phyloP scores from a whole-genome alignment of 345 rosid species.

The Eucalyptus rudis region DNA sequence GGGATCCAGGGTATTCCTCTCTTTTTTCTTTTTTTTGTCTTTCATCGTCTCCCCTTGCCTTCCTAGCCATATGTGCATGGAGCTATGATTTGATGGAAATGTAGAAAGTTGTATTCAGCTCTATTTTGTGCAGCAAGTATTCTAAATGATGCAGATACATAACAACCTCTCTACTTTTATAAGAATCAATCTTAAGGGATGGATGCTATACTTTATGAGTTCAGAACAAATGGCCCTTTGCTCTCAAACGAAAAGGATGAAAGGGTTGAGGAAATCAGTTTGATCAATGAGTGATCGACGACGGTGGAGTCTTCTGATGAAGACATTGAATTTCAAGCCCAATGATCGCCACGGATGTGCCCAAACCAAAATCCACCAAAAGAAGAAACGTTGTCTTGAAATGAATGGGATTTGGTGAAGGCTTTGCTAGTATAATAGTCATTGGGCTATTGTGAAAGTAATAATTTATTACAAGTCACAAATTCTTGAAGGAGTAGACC shows the following conservation, averaged over 20 bases:
- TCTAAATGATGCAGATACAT: background rate
- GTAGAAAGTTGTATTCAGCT: background rate
- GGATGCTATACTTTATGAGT: background rate
- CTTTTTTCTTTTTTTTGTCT: too few relatives aligned
- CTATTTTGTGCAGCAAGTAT: background rate
- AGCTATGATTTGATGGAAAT: background rate
- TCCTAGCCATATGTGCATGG: background rate
- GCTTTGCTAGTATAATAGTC: too few relatives aligned
- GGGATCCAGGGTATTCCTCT: too few relatives aligned
- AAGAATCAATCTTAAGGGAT: background rate
- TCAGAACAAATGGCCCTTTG: background rate
- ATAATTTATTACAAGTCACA: too few relatives aligned
- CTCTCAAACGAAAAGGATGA: background rate
- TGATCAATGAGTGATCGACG: background rate
- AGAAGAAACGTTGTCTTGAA: background rate
- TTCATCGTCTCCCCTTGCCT: background rate
- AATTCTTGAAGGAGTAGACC: too few relatives aligned
- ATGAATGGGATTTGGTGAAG: too few relatives aligned
- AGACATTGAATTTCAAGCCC: background rate
- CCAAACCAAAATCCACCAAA: background rate
- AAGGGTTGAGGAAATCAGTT: background rate
- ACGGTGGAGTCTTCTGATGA: background rate
- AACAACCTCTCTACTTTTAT: background rate
- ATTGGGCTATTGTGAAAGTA: too few relatives aligned
- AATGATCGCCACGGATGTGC: rapidly evolving